These are phyloP conservation scores for Yamadazyma atmosphaerica DNA, from an alignment of 1,139 yeast genomes.

Conservation along the genomic window DNA sequence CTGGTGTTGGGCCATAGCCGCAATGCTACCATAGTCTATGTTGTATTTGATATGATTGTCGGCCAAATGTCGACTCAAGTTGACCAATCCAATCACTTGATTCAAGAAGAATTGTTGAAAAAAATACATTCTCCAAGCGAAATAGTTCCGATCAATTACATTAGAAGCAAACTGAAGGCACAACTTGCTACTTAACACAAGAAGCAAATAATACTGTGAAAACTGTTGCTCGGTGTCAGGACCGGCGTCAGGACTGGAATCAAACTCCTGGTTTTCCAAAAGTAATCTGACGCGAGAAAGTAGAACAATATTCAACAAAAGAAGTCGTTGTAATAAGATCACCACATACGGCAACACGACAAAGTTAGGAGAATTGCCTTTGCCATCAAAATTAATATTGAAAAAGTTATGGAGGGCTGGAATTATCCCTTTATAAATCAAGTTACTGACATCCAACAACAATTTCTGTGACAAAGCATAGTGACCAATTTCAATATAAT, in stretches of 20 bases:
- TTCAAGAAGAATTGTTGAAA: background rate
- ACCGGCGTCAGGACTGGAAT: background rate
- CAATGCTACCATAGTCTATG: background rate
- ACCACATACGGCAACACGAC: background rate
- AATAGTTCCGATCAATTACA: background rate
- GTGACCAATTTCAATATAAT: background rate
- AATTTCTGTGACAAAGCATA: background rate
- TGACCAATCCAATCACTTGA: background rate
- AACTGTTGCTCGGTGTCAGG: background rate
- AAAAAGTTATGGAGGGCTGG: background rate
- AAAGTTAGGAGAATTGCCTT: background rate
- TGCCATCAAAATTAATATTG: background rate
- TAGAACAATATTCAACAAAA: background rate
- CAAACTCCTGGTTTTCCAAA: background rate
- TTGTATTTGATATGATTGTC: background rate
- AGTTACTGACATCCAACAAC: background rate
- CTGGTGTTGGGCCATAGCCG: background rate
- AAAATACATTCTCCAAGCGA: background rate
- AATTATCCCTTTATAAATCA: background rate
- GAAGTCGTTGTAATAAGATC: background rate
- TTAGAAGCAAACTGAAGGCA: background rate
- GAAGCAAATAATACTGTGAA: background rate
- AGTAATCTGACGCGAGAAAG: background rate
- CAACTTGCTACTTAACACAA: background rate
- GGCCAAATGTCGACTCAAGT: background rate